These are phyloP conservation scores for Yamadazyma taylorii DNA, from an alignment of 1,139 yeast species.

Conservation along the genomic window DNA sequence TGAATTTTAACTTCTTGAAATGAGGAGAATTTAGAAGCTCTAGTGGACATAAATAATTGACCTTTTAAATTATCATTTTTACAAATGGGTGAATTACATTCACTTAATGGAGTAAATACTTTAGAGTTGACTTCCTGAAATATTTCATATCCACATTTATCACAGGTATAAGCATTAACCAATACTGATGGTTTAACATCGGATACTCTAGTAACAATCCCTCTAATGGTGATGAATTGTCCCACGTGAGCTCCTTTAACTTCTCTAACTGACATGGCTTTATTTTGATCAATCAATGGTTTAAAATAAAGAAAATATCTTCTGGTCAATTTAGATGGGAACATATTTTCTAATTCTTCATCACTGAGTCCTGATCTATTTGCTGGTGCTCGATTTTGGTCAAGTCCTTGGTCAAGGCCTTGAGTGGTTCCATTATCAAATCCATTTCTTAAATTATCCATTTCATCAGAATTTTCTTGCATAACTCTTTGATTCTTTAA, in stretches of 20 bases:
- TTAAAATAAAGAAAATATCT: slow-evolving; percentile 84
- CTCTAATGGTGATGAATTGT: slow-evolving; percentile 83
- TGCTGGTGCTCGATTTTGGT: slow-evolving; percentile 23
- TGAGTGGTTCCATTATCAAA: slow-evolving; percentile 20
- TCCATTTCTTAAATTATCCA: slow-evolving; percentile 39
- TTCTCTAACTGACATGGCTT: slow-evolving; percentile 84
- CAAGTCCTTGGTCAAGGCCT: slow-evolving; percentile 4
- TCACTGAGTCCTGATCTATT: slow-evolving; percentile 1
- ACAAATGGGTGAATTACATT: slow-evolving; percentile 86
- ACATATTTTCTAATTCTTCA: slow-evolving; percentile 42
- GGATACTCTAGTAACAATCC: slow-evolving; percentile 92
- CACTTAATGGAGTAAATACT: slow-evolving; percentile 80
- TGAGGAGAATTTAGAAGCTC: slow-evolving; percentile 93
- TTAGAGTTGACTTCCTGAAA: slow-evolving; percentile 91
- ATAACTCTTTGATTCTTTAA: slow-evolving; percentile 75
- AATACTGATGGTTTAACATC: slow-evolving; percentile 93
- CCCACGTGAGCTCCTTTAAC: slow-evolving; percentile 85
- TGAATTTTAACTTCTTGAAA: slow-evolving; percentile 96
- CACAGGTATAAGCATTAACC: slow-evolving; percentile 96
- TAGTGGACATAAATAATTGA: slow-evolving; percentile 85
- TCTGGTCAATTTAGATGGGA: slow-evolving; percentile 85
- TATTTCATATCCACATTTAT: slow-evolving; percentile 93
- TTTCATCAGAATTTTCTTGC: slow-evolving; percentile 63
- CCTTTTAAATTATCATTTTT: slow-evolving; percentile 79
- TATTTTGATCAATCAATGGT: slow-evolving; percentile 57